Base-by-base conservation (phyloP, 1,139 yeast genomes). In the Suhomyces yuchorum region DNA sequence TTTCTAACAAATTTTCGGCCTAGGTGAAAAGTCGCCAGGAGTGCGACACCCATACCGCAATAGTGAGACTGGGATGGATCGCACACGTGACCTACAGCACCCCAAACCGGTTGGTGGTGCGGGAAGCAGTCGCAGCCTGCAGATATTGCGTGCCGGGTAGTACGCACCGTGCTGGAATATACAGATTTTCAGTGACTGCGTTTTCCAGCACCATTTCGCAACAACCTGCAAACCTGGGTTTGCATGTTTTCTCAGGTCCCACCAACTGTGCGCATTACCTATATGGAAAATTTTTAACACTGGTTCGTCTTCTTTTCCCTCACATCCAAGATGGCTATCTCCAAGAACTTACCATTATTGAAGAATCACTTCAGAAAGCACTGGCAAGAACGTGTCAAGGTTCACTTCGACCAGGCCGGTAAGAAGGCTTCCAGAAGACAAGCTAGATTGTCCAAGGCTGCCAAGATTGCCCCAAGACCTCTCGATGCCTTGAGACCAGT, bases 311-410 rank as follows among this genome's bases (percentile, higher is more conserved):
- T 44, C 46, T 47, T 47, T 44, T 41, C 40, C 23, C 42, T 43
- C 39, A 47, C 50, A 47, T 41, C 45, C 47, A 49, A 67, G 63
- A 75, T 78, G 93, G 98, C 98, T 80, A 90, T 93, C 83, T 79
- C 93, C 71, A 91, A 93, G 92, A 93, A 93, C 81, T 82, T 87
- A 80, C 96, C 97, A 86, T 82, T 92, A 84, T 91, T 86, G 82
- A 87, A 87, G 84, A 87, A 87, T 82, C 96, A 88, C 82, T 88
- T 88, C 90, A 86, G 95, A 84, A 93, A 93, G 89, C 93, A 91
- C 96, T 93, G 99, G 99, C 98, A 93, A 83, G 96, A 89, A 81
- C 90, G 99, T 77, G 99, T 93, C 84, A 89, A 83, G 78, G 96
- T 90, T 70, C 97, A 93, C 91, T 87, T 92, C 74, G 97, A 92